phyloP scores from a whole-genome alignment of 768 basidiomycete genomes.

The Sarcomyxa edulis region DNA sequence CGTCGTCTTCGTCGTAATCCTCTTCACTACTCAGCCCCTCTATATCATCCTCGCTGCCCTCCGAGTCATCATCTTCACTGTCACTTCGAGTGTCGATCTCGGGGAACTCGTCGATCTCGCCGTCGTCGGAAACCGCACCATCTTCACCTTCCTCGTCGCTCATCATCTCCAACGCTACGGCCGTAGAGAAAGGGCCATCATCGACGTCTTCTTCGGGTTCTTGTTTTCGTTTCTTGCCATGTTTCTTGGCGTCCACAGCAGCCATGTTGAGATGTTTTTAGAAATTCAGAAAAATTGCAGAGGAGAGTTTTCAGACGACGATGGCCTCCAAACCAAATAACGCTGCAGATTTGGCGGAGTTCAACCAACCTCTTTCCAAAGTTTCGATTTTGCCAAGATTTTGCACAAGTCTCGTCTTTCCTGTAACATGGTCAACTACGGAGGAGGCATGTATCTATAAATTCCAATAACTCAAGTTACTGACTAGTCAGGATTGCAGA shows the following conservation, averaged over 20 bases:
- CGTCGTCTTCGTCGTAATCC: slow-evolving; percentile 24
- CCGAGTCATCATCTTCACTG: slow-evolving; percentile 36
- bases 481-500: slow-evolving; percentile 46
- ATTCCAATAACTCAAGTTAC: slow-evolving; percentile 1
- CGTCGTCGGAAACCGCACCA: slow-evolving; percentile 46
- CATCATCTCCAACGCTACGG: slow-evolving; percentile 59
- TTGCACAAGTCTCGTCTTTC: too few species aligned
- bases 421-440: slow-evolving; percentile 85
- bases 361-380: too few species aligned
- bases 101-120: slow-evolving; percentile 69
- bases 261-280: too few species aligned
- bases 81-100: slow-evolving; percentile 57
- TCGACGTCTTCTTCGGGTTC: slow-evolving; percentile 31
- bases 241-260: slow-evolving; percentile 24
- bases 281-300: slow-evolving; percentile 16
- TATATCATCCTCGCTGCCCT: slow-evolving; percentile 30
- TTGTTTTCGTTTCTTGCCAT: slow-evolving; percentile 57
- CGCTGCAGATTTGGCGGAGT: too few species aligned
- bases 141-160: slow-evolving; percentile 64
- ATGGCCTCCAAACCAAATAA: slow-evolving; percentile 21
- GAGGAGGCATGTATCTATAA: slow-evolving; percentile 57
- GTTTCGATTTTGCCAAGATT: too few species aligned
- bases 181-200: slow-evolving; percentile 11
- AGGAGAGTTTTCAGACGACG: slow-evolving; percentile 18
- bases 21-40: slow-evolving; percentile 39